Evolutionary conservation across 2,329 filamentous ascomycete species (phyloP).

Genomic region (Colletotrichum sp.): DNA sequence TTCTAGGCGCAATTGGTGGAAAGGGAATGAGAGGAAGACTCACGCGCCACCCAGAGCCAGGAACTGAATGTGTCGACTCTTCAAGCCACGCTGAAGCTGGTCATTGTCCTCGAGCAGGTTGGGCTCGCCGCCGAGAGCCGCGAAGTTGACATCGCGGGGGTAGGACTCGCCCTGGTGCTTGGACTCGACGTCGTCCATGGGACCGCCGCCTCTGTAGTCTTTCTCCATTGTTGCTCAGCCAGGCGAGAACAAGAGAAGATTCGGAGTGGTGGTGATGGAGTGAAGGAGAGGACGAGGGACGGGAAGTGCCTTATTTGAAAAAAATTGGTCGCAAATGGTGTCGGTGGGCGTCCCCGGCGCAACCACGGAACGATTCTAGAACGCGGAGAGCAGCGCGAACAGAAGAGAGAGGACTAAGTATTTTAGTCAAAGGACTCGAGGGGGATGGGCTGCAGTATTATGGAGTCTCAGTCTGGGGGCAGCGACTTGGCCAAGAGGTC

Average conservation of each 20-base stretch:
- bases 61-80: constrained; percentile 66
- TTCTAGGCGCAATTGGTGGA: background rate
- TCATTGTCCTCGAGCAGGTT: constrained; percentile 41
- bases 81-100: constrained; percentile 60
- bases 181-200: constrained; percentile 22
- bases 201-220: constrained; percentile 16
- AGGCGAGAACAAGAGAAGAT: background rate
- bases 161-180: constrained; percentile 24
- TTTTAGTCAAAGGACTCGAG: background rate
- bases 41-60: constrained; percentile 56
- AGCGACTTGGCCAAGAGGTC: background rate
- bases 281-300: background rate
- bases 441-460: background rate
- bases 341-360: constrained; percentile 10
- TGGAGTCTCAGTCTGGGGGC: constrained; percentile 2
- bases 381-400: background rate
- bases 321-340: background rate
- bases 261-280: background rate
- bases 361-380: constrained; percentile 11
- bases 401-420: background rate
- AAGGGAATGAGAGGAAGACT: constrained; percentile 20
- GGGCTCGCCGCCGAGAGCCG: constrained; percentile 26
- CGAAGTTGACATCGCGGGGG: constrained; percentile 25
- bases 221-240: constrained; percentile 5
- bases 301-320: background rate